Percentiles rank a stretch among this genome's conserved stretches.
Evolutionary conservation across 2,329 filamentous ascomycete genomes (phyloP).

Genomic region (Fusarium succisae): DNA sequence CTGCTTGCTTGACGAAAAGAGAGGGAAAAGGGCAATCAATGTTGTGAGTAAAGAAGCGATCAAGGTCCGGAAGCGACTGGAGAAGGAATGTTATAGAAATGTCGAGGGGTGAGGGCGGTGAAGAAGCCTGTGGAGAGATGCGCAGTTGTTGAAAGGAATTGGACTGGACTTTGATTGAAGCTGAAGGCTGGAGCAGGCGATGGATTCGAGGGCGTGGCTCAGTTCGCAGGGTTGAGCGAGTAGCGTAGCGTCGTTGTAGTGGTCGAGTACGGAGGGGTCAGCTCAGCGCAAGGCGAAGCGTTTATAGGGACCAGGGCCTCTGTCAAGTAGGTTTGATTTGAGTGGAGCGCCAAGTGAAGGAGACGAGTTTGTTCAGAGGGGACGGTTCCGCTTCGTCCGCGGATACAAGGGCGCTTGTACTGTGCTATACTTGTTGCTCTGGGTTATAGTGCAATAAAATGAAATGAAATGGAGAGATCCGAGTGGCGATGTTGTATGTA

Average conservation of each 20-base stretch:
- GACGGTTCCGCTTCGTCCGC: slow-evolving; percentile 25
- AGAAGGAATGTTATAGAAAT: slow-evolving; percentile 14
- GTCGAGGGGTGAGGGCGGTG: slow-evolving; percentile 17
- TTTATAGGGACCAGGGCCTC: background rate
- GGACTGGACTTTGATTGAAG: slow-evolving; percentile 9
- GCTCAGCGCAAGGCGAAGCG: slow-evolving; percentile 34
- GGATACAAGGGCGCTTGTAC: background rate
- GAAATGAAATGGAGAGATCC: background rate
- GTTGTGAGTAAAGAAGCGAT: background rate
- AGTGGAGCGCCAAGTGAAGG: slow-evolving; percentile 11
- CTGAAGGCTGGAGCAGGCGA: slow-evolving; percentile 19
- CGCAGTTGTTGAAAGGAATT: slow-evolving; percentile 26
- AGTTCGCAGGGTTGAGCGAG: background rate
- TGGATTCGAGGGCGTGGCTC: slow-evolving; percentile 28
- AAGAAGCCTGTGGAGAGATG: slow-evolving; percentile 14
- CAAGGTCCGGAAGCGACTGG: slow-evolving; percentile 27
- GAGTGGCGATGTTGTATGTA: slow-evolving; percentile 37
- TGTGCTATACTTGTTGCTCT: background rate
- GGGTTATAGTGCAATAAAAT: background rate
- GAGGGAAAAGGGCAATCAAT: background rate
- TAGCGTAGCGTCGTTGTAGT: background rate
- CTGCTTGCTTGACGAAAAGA: background rate
- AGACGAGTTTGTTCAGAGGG: slow-evolving; percentile 30
- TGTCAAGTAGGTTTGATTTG: background rate
- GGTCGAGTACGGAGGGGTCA: background rate